Conservation (phyloP, 2,329 filamentous ascomycete genomes). For the Microsporum ferrugineum region DNA sequence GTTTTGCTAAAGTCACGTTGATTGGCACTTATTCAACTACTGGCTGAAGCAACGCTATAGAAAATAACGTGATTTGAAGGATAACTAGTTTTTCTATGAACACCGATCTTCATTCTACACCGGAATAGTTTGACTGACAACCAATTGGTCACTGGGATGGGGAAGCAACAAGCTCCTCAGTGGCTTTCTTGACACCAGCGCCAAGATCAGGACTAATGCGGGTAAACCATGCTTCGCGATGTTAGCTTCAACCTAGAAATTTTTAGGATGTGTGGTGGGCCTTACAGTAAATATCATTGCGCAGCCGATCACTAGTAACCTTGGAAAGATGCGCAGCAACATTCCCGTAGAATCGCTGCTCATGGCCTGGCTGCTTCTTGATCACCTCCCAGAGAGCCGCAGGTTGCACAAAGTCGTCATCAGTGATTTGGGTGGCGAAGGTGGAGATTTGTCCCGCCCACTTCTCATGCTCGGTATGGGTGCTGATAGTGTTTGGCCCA, state of each 20-base stretch:
- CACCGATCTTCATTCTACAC: no score
- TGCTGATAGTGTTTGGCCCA: not conserved
- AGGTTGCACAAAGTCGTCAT: constrained; percentile 25
- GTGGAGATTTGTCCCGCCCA: constrained; percentile 15
- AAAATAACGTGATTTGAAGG: no score
- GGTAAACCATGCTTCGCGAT: not conserved
- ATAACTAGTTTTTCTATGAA: no score
- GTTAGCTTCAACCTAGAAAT: not conserved
- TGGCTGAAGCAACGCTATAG: no score
- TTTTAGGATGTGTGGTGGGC: not conserved
- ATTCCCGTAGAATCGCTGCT: constrained; percentile 24
- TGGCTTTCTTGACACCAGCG: constrained; percentile 9
- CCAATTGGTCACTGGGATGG: not conserved
- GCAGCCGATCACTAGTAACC: constrained; percentile 17
- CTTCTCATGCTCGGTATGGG: constrained; percentile 16
- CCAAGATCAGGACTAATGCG: constrained; percentile 18
- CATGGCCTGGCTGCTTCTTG: constrained; percentile 22
- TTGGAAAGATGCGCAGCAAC: constrained; percentile 16
- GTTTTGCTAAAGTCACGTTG: no score
- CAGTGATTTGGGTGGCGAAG: constrained; percentile 18
- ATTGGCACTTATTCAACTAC: no score
- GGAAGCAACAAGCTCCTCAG: constrained; percentile 8
- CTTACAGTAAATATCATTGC: constrained; percentile 22
- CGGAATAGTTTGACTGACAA: no score
- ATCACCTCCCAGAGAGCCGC: constrained; percentile 24